Evolutionary conservation across 805 yeast genomes (phyloP), one percentile per base, ranked within the genome.

Genomic region (Jamesozyma gamospora): DNA sequence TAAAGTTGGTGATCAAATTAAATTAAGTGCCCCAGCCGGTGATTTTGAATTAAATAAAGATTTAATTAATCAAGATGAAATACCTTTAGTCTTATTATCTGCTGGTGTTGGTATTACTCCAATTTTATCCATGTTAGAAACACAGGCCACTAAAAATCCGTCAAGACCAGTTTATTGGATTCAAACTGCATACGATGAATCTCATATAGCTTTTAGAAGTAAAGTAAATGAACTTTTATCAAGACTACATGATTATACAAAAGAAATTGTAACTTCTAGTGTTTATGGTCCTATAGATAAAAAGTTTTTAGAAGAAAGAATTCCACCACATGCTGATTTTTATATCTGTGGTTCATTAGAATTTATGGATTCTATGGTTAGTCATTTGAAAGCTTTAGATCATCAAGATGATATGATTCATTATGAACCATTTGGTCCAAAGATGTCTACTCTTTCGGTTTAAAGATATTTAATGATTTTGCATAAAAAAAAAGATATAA

Each of bases 91-190:
- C 1, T 55, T 77, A 24, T 59, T 77, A 40, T 66, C 75, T 16
- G 82, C 78, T 35, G 87, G 86, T 39, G 75, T 77, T 41, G 86
- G 85, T 45, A 72, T 75, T 37, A 80, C 86, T 5, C 86, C 87
- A 27, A 41, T 75, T 26, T 49, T 79, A 27, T 65, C 83, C 6
- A 70, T 77, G 52, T 52, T 69, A 15, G 74, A 74, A 50, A 40
- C 40, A 19, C 63, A 58, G 42, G 45, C 50, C 11, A 26, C 27
- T n/a, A 37, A 35, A 1, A 58, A 56, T 33, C 50, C 58, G 21
- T 32, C 47, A 13, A 56, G 61, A 46, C 63, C 62, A 33, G 41
- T 58, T 14, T 41, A 42, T 34, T 56, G 63, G 63, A 53, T 58
- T 26, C 62, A 58, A 44, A 49, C 63, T 14, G 44, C 61, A 5